Conservation (phyloP, 2,329 filamentous ascomycete species). For the Saccharata proteae region DNA sequence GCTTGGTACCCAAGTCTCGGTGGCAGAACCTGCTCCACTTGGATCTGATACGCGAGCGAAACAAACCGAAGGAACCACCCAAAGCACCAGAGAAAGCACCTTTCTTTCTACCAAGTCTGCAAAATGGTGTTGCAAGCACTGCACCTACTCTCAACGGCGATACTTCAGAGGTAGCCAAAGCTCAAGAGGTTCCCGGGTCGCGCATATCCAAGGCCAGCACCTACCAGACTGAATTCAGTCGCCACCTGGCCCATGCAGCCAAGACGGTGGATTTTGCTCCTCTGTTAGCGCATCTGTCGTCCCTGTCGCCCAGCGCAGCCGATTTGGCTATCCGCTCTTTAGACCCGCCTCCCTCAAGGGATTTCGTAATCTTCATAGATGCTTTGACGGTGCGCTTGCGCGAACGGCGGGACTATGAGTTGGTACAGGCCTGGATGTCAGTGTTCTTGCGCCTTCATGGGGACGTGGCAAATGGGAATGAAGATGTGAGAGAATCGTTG, state of each 20-base stretch:
- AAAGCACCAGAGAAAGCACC: constrained; percentile 90
- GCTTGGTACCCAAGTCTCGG: constrained; percentile 73
- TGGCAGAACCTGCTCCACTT: constrained; percentile 94
- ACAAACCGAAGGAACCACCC: constrained; percentile 84
- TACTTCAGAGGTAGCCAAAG: constrained; percentile 9
- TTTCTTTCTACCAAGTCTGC: constrained; percentile 75
- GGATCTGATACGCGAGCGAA: constrained; percentile 79
- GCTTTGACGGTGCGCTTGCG: constrained; percentile 62
- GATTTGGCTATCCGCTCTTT: constrained; percentile 87
- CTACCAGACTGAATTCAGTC: constrained; percentile 32
- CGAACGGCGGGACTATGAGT: constrained; percentile 71
- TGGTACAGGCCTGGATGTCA: constrained; percentile 94
- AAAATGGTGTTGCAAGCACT: constrained; percentile 16
- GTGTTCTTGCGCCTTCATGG: constrained; percentile 77
- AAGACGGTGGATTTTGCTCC: constrained; percentile 49
- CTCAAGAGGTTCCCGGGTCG: constrained; percentile 14
- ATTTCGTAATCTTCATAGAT: constrained; percentile 68
- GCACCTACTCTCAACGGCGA: constrained; percentile 10
- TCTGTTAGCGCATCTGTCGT: constrained; percentile 69
- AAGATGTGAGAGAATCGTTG: constrained; percentile 48
- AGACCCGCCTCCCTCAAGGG: constrained; percentile 44
- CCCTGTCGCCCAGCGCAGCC: constrained; percentile 69
- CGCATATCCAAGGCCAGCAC: constrained; percentile 22
- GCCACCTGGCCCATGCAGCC: constrained; percentile 33
- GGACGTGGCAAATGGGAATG: constrained; percentile 33